These are phyloP conservation scores for Myxozyma vanderwaltii DNA, from an alignment of 805 yeast genomes.

Conservation along the genomic window DNA sequence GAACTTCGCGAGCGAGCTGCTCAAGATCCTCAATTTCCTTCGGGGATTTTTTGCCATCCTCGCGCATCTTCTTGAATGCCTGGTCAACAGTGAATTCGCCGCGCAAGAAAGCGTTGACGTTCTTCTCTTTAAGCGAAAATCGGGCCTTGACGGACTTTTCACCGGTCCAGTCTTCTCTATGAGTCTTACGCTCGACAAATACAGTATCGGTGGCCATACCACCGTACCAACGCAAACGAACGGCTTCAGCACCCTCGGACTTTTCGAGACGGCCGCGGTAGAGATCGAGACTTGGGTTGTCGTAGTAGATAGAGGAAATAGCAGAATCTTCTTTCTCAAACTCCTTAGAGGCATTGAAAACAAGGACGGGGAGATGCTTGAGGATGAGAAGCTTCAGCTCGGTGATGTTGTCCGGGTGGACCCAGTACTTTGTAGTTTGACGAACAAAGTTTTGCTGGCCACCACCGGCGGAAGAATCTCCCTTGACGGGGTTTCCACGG, in stretches of 20 bases:
- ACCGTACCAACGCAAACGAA: conserved; percentile 98
- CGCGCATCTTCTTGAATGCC: conserved; percentile 88
- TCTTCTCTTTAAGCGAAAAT: conserved; percentile 86
- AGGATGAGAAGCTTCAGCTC: conserved; percentile 89
- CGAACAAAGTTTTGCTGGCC: conserved; percentile 96
- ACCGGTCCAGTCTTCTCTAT: conserved; percentile 99
- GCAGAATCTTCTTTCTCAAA: conserved; percentile 94
- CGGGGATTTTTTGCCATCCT: conserved; percentile 83
- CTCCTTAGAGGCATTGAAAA: conserved; percentile 94
- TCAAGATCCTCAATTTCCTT: conserved; percentile 91
- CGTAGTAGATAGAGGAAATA: conserved; percentile 94
- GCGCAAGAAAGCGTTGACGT: conserved; percentile 77
- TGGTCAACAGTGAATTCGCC: conserved; percentile 87
- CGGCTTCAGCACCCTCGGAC: conserved; percentile 99
- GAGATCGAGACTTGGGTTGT: conserved; percentile 82
- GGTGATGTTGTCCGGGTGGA: conserved; percentile 96
- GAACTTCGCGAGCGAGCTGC: conserved; percentile 89
- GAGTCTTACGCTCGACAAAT: conserved; percentile 96
- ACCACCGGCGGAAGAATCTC: conserved; percentile 98
- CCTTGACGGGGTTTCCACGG: conserved; percentile 90
- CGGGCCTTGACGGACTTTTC: conserved; percentile 99
- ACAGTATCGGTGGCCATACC: conserved; percentile 92
- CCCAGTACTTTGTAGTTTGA: conserved; percentile 99
- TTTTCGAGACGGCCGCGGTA: conserved; percentile 93
- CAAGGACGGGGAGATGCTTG: conserved; percentile 95